Conservation (phyloP, 2,329 filamentous ascomycete species). For the Penicillium sp. region DNA sequence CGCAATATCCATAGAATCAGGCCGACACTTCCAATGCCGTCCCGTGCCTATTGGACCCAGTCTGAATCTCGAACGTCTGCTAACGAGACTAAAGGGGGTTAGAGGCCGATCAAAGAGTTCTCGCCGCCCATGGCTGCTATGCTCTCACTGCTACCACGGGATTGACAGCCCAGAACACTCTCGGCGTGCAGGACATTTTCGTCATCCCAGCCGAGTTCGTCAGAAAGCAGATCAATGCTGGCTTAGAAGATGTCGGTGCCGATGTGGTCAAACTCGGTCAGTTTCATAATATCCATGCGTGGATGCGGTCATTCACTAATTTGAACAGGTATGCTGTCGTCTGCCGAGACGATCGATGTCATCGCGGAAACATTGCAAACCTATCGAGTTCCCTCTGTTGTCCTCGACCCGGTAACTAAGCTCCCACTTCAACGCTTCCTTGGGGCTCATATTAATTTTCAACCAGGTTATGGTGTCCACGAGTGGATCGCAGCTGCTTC, state of each 20-base stretch:
- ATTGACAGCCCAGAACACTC: slow-evolving; percentile 92
- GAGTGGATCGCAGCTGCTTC: slow-evolving; percentile 48
- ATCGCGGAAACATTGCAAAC: slow-evolving; percentile 63
- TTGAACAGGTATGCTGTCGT: slow-evolving; percentile 73
- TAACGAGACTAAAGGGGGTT: slow-evolving; percentile 64
- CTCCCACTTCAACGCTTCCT: background rate
- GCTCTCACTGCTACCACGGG: slow-evolving; percentile 95
- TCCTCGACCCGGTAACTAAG: slow-evolving; percentile 69
- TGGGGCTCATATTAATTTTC: slow-evolving; percentile 10
- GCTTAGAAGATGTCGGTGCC: slow-evolving; percentile 76
- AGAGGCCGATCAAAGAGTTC: slow-evolving; percentile 93
- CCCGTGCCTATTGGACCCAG: background rate
- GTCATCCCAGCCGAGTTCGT: slow-evolving; percentile 76
- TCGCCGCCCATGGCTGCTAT: slow-evolving; percentile 89
- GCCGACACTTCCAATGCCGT: background rate
- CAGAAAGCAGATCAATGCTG: slow-evolving; percentile 78
- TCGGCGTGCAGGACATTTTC: slow-evolving; percentile 78
- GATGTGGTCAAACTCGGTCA: slow-evolving; percentile 91
- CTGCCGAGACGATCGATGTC: slow-evolving; percentile 64
- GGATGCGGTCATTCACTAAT: slow-evolving; percentile 2
- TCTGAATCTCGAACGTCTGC: background rate
- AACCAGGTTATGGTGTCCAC: slow-evolving; percentile 76
- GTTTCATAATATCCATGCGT: slow-evolving; percentile 17
- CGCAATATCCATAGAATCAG: slow-evolving; percentile 1
- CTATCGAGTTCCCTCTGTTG: slow-evolving; percentile 57